phyloP scores from a whole-genome alignment of 2,329 filamentous ascomycete genomes.

The Xylogone sp. region DNA sequence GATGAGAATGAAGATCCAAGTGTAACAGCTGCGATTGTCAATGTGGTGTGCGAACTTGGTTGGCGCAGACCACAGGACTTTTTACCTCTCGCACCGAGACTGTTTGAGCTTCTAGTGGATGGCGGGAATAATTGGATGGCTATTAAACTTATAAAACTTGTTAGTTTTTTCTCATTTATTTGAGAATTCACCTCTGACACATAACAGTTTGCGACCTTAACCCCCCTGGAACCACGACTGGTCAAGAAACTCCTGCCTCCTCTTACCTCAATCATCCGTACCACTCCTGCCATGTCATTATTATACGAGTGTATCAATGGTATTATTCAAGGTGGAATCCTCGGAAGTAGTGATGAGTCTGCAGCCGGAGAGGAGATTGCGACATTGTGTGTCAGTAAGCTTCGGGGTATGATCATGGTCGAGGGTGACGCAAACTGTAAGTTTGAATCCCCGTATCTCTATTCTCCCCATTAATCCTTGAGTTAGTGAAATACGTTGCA shows the following conservation, averaged over 20 bases:
- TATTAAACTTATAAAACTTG: constrained; percentile 97
- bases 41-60: constrained; percentile 92
- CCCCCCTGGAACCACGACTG: constrained; percentile 84
- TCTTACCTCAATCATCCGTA: constrained; percentile 87
- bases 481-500: constrained; percentile 89
- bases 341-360: constrained; percentile 76
- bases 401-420: constrained; percentile 89
- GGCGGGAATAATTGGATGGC: constrained; percentile 99
- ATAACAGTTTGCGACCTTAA: constrained; percentile 83
- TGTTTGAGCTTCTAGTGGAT: constrained; percentile 90
- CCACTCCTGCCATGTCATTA: constrained; percentile 95
- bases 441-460: constrained; percentile 29
- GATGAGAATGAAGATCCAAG: constrained; percentile 87
- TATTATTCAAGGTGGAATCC: constrained; percentile 92
- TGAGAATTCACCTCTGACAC: constrained; percentile 59
- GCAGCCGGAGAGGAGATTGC: constrained; percentile 89
- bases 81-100: constrained; percentile 79
- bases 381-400: constrained; percentile 83
- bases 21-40: constrained; percentile 93
- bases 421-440: constrained; percentile 90
- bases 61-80: constrained; percentile 95
- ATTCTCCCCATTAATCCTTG: constrained; percentile 1
- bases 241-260: constrained; percentile 89
- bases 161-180: constrained; percentile 39
- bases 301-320: constrained; percentile 98